These are phyloP conservation scores for Pulveroboletus frians DNA, from an alignment of 768 basidiomycete genomes.

Conservation along the genomic window DNA sequence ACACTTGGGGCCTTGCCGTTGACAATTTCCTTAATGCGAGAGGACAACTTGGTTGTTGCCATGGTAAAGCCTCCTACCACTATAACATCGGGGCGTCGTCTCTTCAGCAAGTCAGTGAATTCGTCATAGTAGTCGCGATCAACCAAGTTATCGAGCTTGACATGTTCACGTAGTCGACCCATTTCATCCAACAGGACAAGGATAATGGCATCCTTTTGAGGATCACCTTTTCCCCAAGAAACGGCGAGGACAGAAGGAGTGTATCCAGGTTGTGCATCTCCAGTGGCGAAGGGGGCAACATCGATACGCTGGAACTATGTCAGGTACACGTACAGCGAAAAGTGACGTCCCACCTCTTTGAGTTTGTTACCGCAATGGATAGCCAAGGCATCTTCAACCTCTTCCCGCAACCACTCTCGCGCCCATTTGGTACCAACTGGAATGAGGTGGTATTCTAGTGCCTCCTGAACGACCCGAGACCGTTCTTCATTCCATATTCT, in stretches of 20 bases:
- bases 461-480: constrained; percentile 69
- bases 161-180: constrained; percentile 86
- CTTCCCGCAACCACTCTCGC: constrained; percentile 82
- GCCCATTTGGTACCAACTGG: constrained; percentile 85
- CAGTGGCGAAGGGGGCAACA: constrained; percentile 65
- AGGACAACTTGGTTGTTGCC: constrained; percentile 66
- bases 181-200: constrained; percentile 83
- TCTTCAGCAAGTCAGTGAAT: constrained; percentile 76
- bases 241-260: constrained; percentile 77
- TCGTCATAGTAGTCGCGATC: constrained; percentile 64
- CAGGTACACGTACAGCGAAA: constrained; percentile 5
- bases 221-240: constrained; percentile 95
- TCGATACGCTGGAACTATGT: constrained; percentile 62
- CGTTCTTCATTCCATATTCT: constrained; percentile 91
- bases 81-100: constrained; percentile 82
- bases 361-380: constrained; percentile 61
- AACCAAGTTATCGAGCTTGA: constrained; percentile 81
- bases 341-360: constrained; percentile 51
- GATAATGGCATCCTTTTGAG: constrained; percentile 82
- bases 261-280: constrained; percentile 64
- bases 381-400: constrained; percentile 82
- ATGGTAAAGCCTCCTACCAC: constrained; percentile 86
- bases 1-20: constrained; percentile 24
- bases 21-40: constrained; percentile 58
- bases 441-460: constrained; percentile 74